These are phyloP conservation scores for Smithsoniella earleae DNA, from an alignment of 163 green algal genomes.

Conservation along the genomic window DNA sequence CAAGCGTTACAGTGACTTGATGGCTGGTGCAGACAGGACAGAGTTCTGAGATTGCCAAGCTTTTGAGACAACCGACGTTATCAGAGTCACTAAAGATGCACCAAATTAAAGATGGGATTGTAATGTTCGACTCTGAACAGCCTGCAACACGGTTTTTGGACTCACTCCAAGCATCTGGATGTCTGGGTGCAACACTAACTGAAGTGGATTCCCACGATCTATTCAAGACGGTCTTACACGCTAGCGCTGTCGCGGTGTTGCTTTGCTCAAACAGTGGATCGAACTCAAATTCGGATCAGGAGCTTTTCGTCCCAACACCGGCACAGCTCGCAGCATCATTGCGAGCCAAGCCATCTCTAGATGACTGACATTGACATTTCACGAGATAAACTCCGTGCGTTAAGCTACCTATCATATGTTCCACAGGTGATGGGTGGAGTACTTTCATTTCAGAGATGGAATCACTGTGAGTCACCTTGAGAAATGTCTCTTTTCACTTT, in stretches of 20 bases:
- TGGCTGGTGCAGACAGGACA: no score
- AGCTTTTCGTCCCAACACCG: conserved; percentile 9
- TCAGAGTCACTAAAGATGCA: not conserved
- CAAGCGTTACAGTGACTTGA: no score
- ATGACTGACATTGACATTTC: no score
- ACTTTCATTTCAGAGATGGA: no score
- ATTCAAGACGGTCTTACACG: not conserved
- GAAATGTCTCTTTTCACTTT: no score
- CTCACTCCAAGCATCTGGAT: not conserved
- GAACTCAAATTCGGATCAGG: not conserved
- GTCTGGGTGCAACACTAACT: not conserved
- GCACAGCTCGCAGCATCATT: conserved; percentile 9
- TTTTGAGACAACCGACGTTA: no score
- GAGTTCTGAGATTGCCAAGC: no score
- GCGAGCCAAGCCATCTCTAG: not conserved
- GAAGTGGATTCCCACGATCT: not conserved
- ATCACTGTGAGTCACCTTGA: no score
- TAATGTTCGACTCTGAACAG: not conserved
- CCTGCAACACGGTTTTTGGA: not conserved
- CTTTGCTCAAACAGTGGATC: not conserved
- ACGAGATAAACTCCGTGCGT: no score
- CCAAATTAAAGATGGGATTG: conserved; percentile 8
- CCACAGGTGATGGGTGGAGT: no score
- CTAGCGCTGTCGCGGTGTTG: not conserved
- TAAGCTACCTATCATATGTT: no score